phyloP scores from a whole-genome alignment of 352 stramenopile species.

The Phytophthora rubi region DNA sequence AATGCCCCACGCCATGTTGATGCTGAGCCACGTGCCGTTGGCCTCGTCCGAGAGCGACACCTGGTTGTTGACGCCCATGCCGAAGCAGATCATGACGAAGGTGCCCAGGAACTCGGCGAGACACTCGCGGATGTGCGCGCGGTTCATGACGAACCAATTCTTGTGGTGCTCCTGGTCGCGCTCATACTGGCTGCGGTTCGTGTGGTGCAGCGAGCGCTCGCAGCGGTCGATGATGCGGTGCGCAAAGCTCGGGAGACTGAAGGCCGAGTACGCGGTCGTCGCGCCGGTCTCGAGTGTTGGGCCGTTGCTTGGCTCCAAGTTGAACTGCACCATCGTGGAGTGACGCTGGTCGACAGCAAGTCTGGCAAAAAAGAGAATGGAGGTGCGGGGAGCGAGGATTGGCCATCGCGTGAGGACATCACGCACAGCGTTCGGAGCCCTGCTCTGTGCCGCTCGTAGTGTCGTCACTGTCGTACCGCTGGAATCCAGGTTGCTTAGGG shows the following conservation, averaged over 20 bases:
- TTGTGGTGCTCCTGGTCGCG: slow-evolving; percentile 7
- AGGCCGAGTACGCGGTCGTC: slow-evolving; percentile 3
- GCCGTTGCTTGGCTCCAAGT: neutral
- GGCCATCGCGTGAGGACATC: neutral
- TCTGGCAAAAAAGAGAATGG: neutral
- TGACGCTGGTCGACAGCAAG: neutral
- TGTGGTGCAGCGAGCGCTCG: slow-evolving; percentile 23
- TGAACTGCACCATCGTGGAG: neutral
- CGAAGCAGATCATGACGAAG: slow-evolving; percentile 20
- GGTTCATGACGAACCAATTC: slow-evolving; percentile 19
- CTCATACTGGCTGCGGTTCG: slow-evolving; percentile 13
- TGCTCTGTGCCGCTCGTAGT: neutral
- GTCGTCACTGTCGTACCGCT: slow-evolving; percentile 3
- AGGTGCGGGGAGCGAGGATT: neutral
- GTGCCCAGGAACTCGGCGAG: slow-evolving; percentile 12
- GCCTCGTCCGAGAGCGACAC: slow-evolving; percentile 7
- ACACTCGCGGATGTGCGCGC: slow-evolving; percentile 9
- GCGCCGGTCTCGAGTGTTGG: neutral
- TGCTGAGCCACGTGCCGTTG: slow-evolving; percentile 13
- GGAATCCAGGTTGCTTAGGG: neutral
- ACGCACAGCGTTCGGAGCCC: neutral
- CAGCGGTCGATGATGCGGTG: slow-evolving; percentile 18
- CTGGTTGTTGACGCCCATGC: slow-evolving; percentile 23
- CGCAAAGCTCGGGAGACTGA: neutral
- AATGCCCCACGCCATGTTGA: slow-evolving; percentile 14